Evolutionary conservation across 306 rosid genomes (phyloP).

Genomic region (Lathyrus sativus): DNA sequence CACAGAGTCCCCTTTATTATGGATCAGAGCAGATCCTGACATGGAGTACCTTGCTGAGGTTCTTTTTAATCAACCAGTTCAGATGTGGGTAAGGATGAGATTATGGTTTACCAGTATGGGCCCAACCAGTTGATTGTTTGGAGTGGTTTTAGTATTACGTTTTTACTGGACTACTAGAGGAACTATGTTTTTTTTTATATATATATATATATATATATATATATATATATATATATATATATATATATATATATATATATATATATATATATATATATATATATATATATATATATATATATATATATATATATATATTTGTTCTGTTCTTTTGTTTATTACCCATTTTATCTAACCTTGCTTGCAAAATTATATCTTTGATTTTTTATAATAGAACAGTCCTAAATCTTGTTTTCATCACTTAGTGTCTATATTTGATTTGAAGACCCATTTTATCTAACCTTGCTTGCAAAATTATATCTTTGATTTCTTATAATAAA

Average conservation of each 20-base stretch:
- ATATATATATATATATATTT: neutral
- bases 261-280: neutral
- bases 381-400: no score
- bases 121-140: constrained; percentile 25
- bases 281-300: neutral
- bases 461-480: neutral
- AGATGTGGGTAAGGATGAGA: constrained; percentile 96
- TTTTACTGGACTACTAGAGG: constrained; percentile 21
- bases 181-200: neutral
- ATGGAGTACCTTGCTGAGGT: constrained; percentile 96
- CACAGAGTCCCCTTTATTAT: constrained; percentile 84
- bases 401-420: no score
- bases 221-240: neutral
- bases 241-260: neutral
- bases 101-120: constrained; percentile 14
- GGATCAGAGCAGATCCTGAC: constrained; percentile 99
- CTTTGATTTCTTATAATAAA: constrained; percentile 10
- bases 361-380: no score
- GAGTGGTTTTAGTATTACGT: neutral
- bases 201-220: neutral
- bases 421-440: no score
- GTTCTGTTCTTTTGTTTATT: constrained; percentile 20
- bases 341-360: no score
- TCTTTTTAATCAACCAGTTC: constrained; percentile 90
- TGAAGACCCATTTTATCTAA: neutral